A percentile compares a stretch with the other conserved stretches of the same genome.
Evolutionary conservation across 192 early-diverging fungal species (phyloP).

Genomic region (Borealophlyctis nickersoniae): DNA sequence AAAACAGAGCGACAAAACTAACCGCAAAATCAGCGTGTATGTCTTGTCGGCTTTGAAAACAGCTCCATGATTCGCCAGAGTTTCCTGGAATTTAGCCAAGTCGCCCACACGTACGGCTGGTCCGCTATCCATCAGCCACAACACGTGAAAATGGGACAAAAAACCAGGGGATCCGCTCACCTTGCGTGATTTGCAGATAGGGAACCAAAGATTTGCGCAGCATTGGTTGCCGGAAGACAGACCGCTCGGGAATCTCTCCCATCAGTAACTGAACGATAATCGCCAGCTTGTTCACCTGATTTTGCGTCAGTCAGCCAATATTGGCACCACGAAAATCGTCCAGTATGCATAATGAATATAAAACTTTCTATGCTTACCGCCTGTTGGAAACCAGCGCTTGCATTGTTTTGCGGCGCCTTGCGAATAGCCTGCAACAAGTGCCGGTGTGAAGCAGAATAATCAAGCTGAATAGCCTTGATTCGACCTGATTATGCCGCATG

Average conservation of each 20-base stretch:
- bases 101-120: constrained; percentile 92
- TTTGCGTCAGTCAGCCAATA: background rate
- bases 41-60: constrained; percentile 87
- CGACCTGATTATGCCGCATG: too few relatives aligned
- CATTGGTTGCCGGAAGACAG: constrained; percentile 84
- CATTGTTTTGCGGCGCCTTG: constrained; percentile 81
- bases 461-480: constrained; percentile 97
- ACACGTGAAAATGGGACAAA: constrained; percentile 4
- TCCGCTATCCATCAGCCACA: background rate
- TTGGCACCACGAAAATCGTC: constrained; percentile 5
- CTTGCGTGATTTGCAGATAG: constrained; percentile 93
- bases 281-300: constrained; percentile 83
- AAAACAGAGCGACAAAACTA: too few relatives aligned
- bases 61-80: constrained; percentile 66
- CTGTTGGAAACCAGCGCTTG: constrained; percentile 93
- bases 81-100: constrained; percentile 88
- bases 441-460: constrained; percentile 88
- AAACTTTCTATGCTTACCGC: constrained; percentile 65
- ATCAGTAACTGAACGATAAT: constrained; percentile 97
- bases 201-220: constrained; percentile 82
- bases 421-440: constrained; percentile 90
- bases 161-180: constrained; percentile 24
- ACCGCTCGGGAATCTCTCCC: constrained; percentile 97
- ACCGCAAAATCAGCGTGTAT: constrained; percentile 85
- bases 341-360: constrained; percentile 1